Base-by-base conservation (phyloP, 306 rosid species). In the Cicer chorassanicum region DNA sequence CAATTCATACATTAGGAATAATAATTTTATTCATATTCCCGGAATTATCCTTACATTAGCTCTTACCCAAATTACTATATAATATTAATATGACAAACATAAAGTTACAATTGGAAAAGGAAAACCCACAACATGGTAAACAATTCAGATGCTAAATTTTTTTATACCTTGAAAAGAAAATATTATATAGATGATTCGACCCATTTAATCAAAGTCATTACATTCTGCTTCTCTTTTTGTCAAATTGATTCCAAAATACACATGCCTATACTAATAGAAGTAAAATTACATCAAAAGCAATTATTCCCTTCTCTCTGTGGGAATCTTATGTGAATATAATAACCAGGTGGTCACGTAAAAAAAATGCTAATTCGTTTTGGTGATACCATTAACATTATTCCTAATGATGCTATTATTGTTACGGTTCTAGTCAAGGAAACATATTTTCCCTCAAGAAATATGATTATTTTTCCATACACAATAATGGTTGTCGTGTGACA, bases 111-210 rank as follows among this genome's bases (percentile, higher is more conserved):
- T 19, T 70, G 70, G 75, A 79, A 83, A 54, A 62, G 70, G 68
- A 79, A 79, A 55, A 59, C 53, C 75, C 75, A 48, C 75, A 21
- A 45, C 44, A 65, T 11, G 53, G 15, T 57, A 55, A 64, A 81
- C 56, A 77, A 65, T 65, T 82, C 68, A 82, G 79, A 82, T 77
- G 62, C 79, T 78, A 56, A 44, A 49, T 48, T 6, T 66, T 43
- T 68, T 44, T 45, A 56, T 54, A 59, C 41, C 70, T 65, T 46
- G 29, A 46, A 40, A 75, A 8, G 21, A 10, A 39, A 62, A 51
- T 18, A 11, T 13, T 65, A 36, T 68, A 39, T 44, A 48, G 39
- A 65, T 70, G 70, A 81, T 67, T 67, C 53, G 55, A 48, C 61
- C 68, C 73, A 75, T 78, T 68, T 51, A 13, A 45, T 45, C 7